Conservation (phyloP, 2,329 filamentous ascomycete species). For the Alternaria metachromatica region DNA sequence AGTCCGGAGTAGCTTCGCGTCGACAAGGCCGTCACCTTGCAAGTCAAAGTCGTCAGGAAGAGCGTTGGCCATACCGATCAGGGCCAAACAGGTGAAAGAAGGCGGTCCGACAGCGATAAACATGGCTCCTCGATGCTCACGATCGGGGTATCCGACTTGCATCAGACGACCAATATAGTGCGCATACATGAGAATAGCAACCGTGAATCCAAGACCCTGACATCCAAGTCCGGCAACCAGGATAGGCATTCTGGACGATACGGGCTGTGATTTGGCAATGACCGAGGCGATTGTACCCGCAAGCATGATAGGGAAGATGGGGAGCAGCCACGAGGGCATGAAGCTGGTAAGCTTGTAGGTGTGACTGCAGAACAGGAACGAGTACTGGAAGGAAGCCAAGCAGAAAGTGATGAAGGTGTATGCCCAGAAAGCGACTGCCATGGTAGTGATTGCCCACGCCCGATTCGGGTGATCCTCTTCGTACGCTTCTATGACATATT, state of each 20-base stretch:
- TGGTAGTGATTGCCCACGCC: slow-evolving; percentile 50
- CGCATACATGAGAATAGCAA: slow-evolving; percentile 75
- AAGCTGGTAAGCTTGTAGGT: slow-evolving; percentile 68
- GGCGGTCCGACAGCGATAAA: slow-evolving; percentile 81
- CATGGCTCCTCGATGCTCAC: slow-evolving; percentile 71
- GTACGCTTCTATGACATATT: slow-evolving; percentile 43
- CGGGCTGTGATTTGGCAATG: slow-evolving; percentile 67
- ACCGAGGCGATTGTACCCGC: slow-evolving; percentile 73
- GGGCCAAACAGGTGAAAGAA: slow-evolving; percentile 72
- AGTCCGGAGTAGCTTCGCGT: slow-evolving; percentile 52
- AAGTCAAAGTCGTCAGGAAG: slow-evolving; percentile 57
- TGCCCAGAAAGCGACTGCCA: slow-evolving; percentile 53
- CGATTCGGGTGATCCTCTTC: slow-evolving; percentile 49
- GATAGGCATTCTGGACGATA: slow-evolving; percentile 65
- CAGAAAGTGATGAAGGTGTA: slow-evolving; percentile 52
- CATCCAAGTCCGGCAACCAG: slow-evolving; percentile 71
- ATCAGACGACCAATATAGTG: slow-evolving; percentile 76
- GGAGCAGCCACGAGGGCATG: slow-evolving; percentile 77
- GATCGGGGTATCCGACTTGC: slow-evolving; percentile 67
- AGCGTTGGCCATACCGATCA: slow-evolving; percentile 70
- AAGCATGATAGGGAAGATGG: slow-evolving; percentile 77
- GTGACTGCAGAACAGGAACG: slow-evolving; percentile 67
- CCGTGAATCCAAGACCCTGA: slow-evolving; percentile 72
- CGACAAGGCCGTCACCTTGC: slow-evolving; percentile 55
- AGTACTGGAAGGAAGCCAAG: slow-evolving; percentile 61